Evolutionary conservation across 306 rosid species (phyloP), one percentile per base, ranked within the genome.

Genomic region (Trifolium subterraneum): DNA sequence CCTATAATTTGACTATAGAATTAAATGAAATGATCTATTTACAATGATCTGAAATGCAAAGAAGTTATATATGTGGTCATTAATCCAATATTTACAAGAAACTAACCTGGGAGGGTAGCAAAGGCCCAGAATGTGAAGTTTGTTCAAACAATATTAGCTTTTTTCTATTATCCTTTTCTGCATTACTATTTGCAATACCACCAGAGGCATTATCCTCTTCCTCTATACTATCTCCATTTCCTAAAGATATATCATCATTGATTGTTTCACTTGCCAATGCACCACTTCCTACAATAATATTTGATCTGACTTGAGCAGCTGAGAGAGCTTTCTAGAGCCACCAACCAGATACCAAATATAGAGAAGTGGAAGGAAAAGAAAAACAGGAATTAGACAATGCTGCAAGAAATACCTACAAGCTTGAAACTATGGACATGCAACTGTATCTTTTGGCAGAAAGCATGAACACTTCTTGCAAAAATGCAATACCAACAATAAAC

Each of bases 81-180:
- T 36, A 64, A 47, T 47, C 18, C 44, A 75, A 67, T 41, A 25
- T 59, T 45, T 35, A 68, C 78, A 77, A 71, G 56, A 52, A 86
- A 64, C 84, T 72, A 69, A 91, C 97, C 90, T 87, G 81, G 19
- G 90, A 83, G 68, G 98, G 98, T 74, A 90, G 73, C 71, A 91
- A 70, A 67, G 88, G 79, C 68, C 93, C 93, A 1, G 89, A 54
- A 35, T 75, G 84, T 12, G 31, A 48, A 66, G 23, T 87, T 77
- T 80, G 87, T 78, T 62, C 60, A 35, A 72, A 66, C 55, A 70
- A 83, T 31, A 69, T 67, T 36, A 48, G 71, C 7, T 16, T 52
- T 55, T 71, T 73, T 41, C 56, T 74, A 36, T 59, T 67, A 72
- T 44, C 72, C 41, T 58, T 79, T 74, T 84, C 70, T 5, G 64